These are phyloP conservation scores for Capronia coronata DNA, from an alignment of 2,329 filamentous ascomycete species.

Conservation along the genomic window DNA sequence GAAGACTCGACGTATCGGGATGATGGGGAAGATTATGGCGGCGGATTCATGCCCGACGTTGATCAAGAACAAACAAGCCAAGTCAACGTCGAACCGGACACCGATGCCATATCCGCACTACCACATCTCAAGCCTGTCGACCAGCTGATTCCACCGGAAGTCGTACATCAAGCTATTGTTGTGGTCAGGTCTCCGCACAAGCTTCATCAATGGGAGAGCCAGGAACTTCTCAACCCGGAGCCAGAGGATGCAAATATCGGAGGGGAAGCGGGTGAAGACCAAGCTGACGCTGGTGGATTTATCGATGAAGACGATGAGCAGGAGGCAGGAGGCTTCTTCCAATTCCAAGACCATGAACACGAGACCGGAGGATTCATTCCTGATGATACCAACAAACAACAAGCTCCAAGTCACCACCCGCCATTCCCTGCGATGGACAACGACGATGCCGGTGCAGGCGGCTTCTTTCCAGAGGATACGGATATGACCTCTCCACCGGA, in stretches of 20 bases:
- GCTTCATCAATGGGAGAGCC: conserved; percentile 1
- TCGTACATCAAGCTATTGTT: conserved; percentile 19
- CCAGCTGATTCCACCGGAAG: conserved; percentile 17
- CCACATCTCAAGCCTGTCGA: conserved; percentile 10
- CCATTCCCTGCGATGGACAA: too few relatives aligned
- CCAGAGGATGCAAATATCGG: not conserved
- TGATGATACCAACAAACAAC: conserved; percentile 23
- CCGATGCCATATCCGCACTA: not conserved
- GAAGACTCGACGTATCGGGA: conserved; percentile 32
- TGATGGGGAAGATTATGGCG: conserved; percentile 31
- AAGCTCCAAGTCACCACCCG: too few relatives aligned
- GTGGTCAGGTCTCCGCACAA: conserved; percentile 23
- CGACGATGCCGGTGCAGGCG: conserved; percentile 12
- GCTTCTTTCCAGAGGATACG: conserved; percentile 25
- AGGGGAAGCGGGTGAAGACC: not conserved
- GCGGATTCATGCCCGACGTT: conserved; percentile 37
- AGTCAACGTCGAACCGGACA: not conserved
- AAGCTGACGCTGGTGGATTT: not conserved
- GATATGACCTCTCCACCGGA: not conserved
- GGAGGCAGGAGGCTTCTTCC: conserved; percentile 4
- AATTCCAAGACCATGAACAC: conserved; percentile 26
- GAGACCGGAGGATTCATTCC: conserved; percentile 17
- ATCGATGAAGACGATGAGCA: conserved; percentile 27
- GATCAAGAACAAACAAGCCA: conserved; percentile 6
- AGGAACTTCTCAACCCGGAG: not conserved